Conservation (phyloP, 805 yeast species). For the Nakazawaea ernobii region DNA sequence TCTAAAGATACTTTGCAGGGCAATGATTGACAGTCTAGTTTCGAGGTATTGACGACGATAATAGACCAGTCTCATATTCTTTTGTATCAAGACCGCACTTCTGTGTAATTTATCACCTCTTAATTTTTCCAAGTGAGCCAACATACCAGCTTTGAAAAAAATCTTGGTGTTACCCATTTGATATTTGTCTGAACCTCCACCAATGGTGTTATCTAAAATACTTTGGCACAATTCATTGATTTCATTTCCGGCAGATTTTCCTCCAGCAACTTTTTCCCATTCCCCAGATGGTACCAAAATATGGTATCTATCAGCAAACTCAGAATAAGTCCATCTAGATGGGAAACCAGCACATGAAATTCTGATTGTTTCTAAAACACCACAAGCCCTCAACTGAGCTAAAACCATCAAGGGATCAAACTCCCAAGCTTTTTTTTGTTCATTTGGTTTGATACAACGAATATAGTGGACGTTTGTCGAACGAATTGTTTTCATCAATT, state of each 20-base stretch:
- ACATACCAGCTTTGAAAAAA: constrained; percentile 94
- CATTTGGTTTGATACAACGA: constrained; percentile 96
- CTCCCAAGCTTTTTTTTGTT: constrained; percentile 90
- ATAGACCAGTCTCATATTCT: constrained; percentile 61
- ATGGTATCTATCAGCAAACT: constrained; percentile 86
- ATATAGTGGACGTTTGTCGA: constrained; percentile 95
- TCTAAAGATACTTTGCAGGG: constrained; percentile 56
- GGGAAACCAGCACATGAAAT: constrained; percentile 99
- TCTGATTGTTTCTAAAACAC: constrained; percentile 94
- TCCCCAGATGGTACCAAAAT: constrained; percentile 68
- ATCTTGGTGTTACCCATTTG: constrained; percentile 92
- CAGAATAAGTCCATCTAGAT: constrained; percentile 90
- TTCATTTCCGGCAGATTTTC: constrained; percentile 45
- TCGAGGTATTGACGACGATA: constrained; percentile 58
- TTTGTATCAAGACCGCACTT: constrained; percentile 83
- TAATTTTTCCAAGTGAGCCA: constrained; percentile 83
- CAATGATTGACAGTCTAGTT: constrained; percentile 46
- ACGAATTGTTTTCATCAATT: constrained; percentile 86
- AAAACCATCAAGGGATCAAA: constrained; percentile 94
- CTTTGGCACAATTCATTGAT: constrained; percentile 61
- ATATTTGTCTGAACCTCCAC: constrained; percentile 56
- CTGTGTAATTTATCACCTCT: constrained; percentile 72
- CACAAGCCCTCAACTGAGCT: constrained; percentile 95
- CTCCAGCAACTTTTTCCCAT: constrained; percentile 57
- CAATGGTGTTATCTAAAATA: constrained; percentile 59